Evolutionary conservation across 768 basidiomycete genomes (phyloP), one percentile per base, ranked within the genome.

Genomic region (Rhodotorula sphaerocarpa): DNA sequence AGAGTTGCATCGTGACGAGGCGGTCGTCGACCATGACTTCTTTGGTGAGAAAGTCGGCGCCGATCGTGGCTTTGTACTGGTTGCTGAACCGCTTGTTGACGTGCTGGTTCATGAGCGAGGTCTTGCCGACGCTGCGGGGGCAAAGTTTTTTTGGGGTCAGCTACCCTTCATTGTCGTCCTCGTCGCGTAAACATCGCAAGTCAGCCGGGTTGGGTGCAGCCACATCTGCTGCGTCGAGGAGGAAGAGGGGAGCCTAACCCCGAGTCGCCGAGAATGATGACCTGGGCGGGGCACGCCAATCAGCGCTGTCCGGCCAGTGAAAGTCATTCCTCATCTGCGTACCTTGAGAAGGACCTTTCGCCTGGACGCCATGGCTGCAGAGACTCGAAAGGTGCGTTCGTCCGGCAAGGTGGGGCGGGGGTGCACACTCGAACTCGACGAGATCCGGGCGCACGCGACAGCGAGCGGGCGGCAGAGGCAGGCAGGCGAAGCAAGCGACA

Each of bases 101-200:
- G 79, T 95, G 97, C 79, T 99, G 95, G 80, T 96, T 96, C 95
- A 99, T 99, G 72, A 99, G 86, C 33, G 93, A 97, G 45, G 95
- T 97, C 86, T 97, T 97, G 46, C 92, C 93, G 76, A 96, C 93
- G 61, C 92, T 92, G 72, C 25, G 56, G 36, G 43, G 54, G n/a
- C n/a, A n/a, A n/a, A n/a, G n/a, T n/a, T n/a, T n/a, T n/a, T n/a
- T n/a, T n/a, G n/a, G n/a, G n/a, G n/a, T n/a, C n/a, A n/a, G n/a
- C n/a, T n/a, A n/a, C n/a, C n/a, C n/a, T n/a, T n/a, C n/a, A n/a
- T n/a, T n/a, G n/a, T n/a, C n/a, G n/a, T n/a, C n/a, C 61, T 7
- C 63, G 31, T 43, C 70, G 33, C 16, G 12, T 23, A 14, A 10
- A 9, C 9, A 16, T 39, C 36, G 21, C 25, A 33, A 51, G 52